Evolutionary conservation across 257 asterid species (phyloP).

Genomic region (Plantago ovata): DNA sequence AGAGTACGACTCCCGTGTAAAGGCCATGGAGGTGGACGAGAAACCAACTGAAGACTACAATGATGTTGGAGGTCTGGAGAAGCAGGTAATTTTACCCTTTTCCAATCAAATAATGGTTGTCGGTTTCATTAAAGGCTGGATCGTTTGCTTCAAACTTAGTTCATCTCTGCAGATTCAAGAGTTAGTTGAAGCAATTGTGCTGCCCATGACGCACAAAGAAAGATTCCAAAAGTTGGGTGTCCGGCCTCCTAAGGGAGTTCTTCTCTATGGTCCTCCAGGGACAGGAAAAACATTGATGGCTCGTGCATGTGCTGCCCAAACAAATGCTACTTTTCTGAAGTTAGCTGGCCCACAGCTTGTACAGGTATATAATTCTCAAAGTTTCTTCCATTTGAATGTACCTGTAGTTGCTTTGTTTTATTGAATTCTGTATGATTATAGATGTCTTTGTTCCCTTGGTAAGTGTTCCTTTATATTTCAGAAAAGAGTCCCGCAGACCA

Average conservation of each 20-base stretch:
- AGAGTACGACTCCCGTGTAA: conserved; percentile 93
- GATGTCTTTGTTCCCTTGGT: not conserved
- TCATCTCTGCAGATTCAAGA: conserved; percentile 58
- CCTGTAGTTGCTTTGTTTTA: not conserved
- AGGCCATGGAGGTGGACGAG: conserved; percentile 99
- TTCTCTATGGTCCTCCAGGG: conserved; percentile 84
- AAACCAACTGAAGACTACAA: conserved; percentile 98
- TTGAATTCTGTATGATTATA: not conserved
- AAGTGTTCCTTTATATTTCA: not conserved
- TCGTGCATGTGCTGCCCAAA: conserved; percentile 79
- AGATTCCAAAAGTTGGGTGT: conserved; percentile 69
- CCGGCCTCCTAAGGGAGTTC: conserved; percentile 82
- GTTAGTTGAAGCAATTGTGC: conserved; percentile 75
- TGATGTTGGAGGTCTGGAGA: conserved; percentile 95
- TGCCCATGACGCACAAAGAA: conserved; percentile 84
- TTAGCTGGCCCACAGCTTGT: conserved; percentile 80
- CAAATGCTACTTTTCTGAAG: conserved; percentile 75
- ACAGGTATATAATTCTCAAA: conserved; percentile 38
- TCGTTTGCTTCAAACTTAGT: not conserved
- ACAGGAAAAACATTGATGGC: conserved; percentile 84
- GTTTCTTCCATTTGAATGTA: not conserved
- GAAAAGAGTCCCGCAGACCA: not conserved
- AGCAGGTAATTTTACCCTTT: conserved; percentile 50
- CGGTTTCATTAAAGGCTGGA: conserved; percentile 2
- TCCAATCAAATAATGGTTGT: not conserved